Evolutionary conservation across 768 basidiomycete genomes (phyloP).

Genomic region (Lactarius vividus): DNA sequence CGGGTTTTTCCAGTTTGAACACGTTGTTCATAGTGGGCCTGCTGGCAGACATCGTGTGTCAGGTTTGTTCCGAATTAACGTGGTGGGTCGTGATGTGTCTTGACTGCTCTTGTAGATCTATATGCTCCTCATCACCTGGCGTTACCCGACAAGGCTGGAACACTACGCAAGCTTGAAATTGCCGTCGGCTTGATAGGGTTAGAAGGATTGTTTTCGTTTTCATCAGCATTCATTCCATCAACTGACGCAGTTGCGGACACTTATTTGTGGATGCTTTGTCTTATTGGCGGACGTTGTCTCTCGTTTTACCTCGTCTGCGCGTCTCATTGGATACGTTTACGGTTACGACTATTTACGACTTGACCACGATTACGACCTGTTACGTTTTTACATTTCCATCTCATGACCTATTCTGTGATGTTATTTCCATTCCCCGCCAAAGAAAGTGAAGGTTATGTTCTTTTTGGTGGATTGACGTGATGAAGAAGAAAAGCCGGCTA

Average conservation of each 20-base stretch:
- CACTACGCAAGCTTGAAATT: slow-evolving; percentile 65
- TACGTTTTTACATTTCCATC: slow-evolving; percentile 22
- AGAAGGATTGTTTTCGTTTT: slow-evolving; percentile 27
- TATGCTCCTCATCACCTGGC: slow-evolving; percentile 75
- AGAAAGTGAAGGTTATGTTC: slow-evolving; percentile 19
- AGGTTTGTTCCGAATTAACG: slow-evolving; percentile 42
- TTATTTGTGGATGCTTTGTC: slow-evolving; percentile 36
- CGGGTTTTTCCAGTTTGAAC: slow-evolving; percentile 59
- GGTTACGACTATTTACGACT: slow-evolving; percentile 34
- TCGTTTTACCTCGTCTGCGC: slow-evolving; percentile 34
- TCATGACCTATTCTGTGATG: slow-evolving; percentile 24
- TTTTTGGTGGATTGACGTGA: slow-evolving; percentile 26
- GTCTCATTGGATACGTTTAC: slow-evolving; percentile 32
- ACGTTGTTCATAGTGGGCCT: slow-evolving; percentile 63
- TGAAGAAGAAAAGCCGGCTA: slow-evolving; percentile 16
- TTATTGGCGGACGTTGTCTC: slow-evolving; percentile 34
- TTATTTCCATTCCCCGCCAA: slow-evolving; percentile 15
- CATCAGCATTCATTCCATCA: neutral
- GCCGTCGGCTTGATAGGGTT: slow-evolving; percentile 55
- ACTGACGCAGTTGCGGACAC: slow-evolving; percentile 30
- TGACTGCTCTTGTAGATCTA: slow-evolving; percentile 47
- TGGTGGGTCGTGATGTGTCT: slow-evolving; percentile 17
- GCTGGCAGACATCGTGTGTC: slow-evolving; percentile 62
- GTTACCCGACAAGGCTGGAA: slow-evolving; percentile 67
- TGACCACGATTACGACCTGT: slow-evolving; percentile 29